Percentiles rank a stretch among this genome's conserved stretches.
These are phyloP conservation scores for Ceratocystis cubensis DNA, from an alignment of 2,329 filamentous ascomycete species.

Conservation along the genomic window DNA sequence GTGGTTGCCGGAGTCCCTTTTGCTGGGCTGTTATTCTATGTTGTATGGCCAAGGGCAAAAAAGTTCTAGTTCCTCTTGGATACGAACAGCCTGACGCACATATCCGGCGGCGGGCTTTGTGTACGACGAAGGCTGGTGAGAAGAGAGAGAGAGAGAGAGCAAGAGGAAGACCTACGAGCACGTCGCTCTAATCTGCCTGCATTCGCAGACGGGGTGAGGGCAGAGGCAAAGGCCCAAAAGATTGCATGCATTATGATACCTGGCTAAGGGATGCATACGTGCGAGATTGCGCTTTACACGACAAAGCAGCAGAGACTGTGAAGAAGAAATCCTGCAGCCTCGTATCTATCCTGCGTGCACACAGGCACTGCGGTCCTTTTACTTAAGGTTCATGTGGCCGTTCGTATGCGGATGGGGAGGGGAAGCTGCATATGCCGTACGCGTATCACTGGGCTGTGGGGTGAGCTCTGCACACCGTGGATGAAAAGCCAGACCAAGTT, in stretches of 20 bases:
- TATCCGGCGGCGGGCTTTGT: not conserved
- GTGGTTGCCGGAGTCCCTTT: not conserved
- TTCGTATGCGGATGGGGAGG: not conserved
- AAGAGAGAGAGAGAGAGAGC: no score
- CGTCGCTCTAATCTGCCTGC: not conserved
- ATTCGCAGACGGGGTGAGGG: no score
- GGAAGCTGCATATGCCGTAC: not conserved
- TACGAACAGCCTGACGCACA: constrained; percentile 2
- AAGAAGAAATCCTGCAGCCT: not conserved
- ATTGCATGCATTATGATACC: not conserved
- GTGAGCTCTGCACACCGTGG: not conserved
- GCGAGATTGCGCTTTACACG: not conserved
- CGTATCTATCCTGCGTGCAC: not conserved
- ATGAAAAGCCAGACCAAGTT: not conserved
- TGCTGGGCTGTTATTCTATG: not conserved
- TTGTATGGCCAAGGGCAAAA: not conserved
- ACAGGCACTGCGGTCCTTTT: not conserved
- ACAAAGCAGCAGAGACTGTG: not conserved
- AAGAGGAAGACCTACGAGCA: not conserved
- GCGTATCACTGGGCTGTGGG: not conserved
- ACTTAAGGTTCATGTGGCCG: not conserved
- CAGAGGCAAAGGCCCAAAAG: not conserved
- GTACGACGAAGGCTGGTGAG: not conserved
- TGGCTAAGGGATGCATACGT: not conserved
- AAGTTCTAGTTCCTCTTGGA: not conserved